phyloP scores from a whole-genome alignment of 306 rosid species.

The Prunus salicina region DNA sequence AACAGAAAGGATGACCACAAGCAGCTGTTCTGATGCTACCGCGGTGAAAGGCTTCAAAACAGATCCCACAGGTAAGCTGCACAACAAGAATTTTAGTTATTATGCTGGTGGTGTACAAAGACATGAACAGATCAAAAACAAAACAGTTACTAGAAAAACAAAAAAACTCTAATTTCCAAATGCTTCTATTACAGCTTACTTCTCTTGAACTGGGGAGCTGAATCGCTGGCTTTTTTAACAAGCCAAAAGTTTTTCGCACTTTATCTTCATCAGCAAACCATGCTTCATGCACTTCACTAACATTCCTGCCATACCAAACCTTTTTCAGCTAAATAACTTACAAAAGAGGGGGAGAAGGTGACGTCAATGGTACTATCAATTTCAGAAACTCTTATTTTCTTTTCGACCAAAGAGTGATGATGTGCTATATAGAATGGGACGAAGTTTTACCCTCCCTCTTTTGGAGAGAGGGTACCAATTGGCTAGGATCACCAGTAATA shows the following conservation, averaged over 20 bases:
- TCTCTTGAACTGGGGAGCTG: constrained; percentile 29
- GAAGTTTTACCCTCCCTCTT: neutral
- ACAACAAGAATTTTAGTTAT: constrained; percentile 5
- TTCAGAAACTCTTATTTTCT: neutral
- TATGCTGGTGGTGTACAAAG: neutral
- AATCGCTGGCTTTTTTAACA: constrained; percentile 38
- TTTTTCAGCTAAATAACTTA: neutral
- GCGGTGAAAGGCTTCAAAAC: constrained; percentile 44
- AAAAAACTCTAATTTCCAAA: neutral
- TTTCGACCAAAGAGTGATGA: neutral
- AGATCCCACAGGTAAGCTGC: constrained; percentile 56
- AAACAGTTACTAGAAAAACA: neutral
- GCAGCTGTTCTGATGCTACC: constrained; percentile 35
- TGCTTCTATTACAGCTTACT: constrained; percentile 30
- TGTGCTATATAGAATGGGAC: neutral
- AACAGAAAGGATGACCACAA: constrained; percentile 59
- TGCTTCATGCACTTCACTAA: constrained; percentile 55
- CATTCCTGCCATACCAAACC: constrained; percentile 38
- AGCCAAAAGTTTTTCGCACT: constrained; percentile 53
- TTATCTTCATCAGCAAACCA: constrained; percentile 67
- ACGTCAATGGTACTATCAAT: neutral
- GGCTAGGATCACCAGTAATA: neutral
- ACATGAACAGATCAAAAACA: neutral
- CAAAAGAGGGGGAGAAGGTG: neutral
- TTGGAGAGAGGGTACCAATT: neutral